These are phyloP conservation scores for Solanum ossicruentum DNA, from an alignment of 257 asterid genomes.

Conservation along the genomic window DNA sequence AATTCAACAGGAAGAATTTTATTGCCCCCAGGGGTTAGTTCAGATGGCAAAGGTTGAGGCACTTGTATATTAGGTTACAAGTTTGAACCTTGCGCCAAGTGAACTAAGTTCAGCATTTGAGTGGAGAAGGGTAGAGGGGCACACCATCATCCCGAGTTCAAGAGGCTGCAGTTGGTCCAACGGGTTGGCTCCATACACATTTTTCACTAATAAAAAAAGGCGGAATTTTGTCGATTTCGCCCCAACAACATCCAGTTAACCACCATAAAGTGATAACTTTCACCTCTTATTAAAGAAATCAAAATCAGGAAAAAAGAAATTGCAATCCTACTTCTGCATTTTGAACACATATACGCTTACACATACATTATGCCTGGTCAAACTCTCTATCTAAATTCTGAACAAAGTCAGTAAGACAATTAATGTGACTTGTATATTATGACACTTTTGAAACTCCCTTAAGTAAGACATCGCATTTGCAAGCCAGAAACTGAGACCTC, in stretches of 20 bases:
- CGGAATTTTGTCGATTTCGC: not conserved
- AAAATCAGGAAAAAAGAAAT: not conserved
- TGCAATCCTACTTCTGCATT: not conserved
- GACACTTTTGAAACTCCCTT: not conserved
- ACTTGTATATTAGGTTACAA: not conserved
- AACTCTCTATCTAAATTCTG: not conserved
- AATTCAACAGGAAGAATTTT: not conserved
- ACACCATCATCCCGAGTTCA: not conserved
- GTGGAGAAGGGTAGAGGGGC: not conserved
- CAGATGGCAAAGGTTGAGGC: not conserved
- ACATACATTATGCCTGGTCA: not conserved
- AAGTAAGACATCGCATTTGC: not conserved
- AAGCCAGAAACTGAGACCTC: not conserved
- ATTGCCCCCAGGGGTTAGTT: not conserved
- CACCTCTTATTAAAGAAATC: not conserved
- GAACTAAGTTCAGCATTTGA: not conserved
- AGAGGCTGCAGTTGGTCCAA: not conserved
- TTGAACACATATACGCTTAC: not conserved
- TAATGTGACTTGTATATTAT: not conserved
- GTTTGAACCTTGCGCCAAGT: not conserved
- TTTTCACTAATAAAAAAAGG: not conserved
- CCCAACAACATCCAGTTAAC: not conserved
- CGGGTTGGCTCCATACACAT: not conserved
- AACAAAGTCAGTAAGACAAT: not conserved
- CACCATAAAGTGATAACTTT: not conserved